Base-by-base conservation (phyloP, 768 basidiomycete species). In the Leucosporidium yakuticum region DNA sequence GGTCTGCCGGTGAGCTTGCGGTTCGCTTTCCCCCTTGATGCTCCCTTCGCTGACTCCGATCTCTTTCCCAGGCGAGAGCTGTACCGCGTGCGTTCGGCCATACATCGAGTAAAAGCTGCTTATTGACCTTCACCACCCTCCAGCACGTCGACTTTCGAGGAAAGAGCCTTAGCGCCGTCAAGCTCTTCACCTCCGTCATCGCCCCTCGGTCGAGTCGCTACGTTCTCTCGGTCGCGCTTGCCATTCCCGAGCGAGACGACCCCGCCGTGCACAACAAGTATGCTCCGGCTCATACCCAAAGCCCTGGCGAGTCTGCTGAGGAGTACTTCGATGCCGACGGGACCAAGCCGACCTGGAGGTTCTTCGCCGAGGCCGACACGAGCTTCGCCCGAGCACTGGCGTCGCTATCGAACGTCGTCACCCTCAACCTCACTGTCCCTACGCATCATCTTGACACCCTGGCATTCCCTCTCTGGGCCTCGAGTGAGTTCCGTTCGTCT, bases 111-210 rank as follows among this genome's bases (percentile, higher is more conserved):
- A 2, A 25, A 5, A 21, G 11, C 12, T 6, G 6, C 55, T 34
- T 11, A 32, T 23, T 44, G 39, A 44, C 39, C 39, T 31, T 27
- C 8, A 4, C 14, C 20, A 19, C 27, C 20, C 53, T 32, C 19
- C 55, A 56, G 55, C 55, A 56, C 21, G 8, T 56, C 12, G 57
- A 58, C 57, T 39, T 58, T 23, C 57, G 57, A 0, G 36, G 57
- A 20, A 58, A 39, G 57, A 36, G 34, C 34, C 34, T 14, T 11
- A 23, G 11, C 23, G 57, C 57, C 4, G 23, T 58, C 19, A 36
- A 34, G 23, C 20, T 25, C 34, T 58, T 58, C 36, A n/a, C 32
- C 57, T 9, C 23, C 23, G 23, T n/a, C 57, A n/a, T 58, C 57
- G 57, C 31, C 3, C 57, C 57, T n/a, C 20, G 12, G 23, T 39